These are phyloP conservation scores for Spathaspora sp. DNA, from an alignment of 1,139 yeast genomes.

Conservation along the genomic window DNA sequence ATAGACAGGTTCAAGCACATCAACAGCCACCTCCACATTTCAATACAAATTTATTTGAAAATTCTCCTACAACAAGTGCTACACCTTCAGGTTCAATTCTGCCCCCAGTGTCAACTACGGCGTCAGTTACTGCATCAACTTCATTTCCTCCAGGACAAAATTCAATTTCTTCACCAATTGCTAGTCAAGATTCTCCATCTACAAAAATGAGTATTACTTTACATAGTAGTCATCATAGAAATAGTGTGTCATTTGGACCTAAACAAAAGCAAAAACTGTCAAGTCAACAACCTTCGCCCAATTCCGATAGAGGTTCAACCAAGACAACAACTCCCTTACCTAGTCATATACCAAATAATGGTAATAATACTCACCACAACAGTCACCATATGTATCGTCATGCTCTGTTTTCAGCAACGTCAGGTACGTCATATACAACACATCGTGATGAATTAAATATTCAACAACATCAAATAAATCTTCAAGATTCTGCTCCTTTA, in stretches of 20 bases:
- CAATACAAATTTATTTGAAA: not conserved
- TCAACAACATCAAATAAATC: slow-evolving; percentile 22
- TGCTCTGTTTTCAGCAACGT: slow-evolving; percentile 81
- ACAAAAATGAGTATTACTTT: slow-evolving; percentile 13
- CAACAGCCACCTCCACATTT: not conserved
- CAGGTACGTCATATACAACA: slow-evolving; percentile 67
- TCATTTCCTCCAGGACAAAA: slow-evolving; percentile 4
- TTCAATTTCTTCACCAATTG: slow-evolving; percentile 2
- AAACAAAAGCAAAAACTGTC: slow-evolving; percentile 1
- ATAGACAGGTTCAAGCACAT: not conserved
- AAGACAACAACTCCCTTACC: not conserved
- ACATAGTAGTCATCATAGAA: slow-evolving; percentile 13
- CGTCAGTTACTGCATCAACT: not conserved
- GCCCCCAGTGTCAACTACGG: slow-evolving; percentile 6
- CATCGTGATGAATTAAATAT: slow-evolving; percentile 35
- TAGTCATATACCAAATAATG: not conserved
- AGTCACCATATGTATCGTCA: slow-evolving; percentile 44
- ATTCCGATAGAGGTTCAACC: not conserved
- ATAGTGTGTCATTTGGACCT: slow-evolving; percentile 13
- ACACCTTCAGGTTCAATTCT: slow-evolving; percentile 4
- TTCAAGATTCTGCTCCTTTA: slow-evolving; percentile 40
- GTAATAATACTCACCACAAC: no score
- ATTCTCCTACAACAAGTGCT: not conserved
- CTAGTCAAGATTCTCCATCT: slow-evolving; percentile 12
- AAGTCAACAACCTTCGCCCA: slow-evolving; percentile 5